A percentile compares a stretch with the other conserved stretches of the same genome.
phyloP scores from a whole-genome alignment of 768 basidiomycete species.

The Gloeostereum incarnatum region DNA sequence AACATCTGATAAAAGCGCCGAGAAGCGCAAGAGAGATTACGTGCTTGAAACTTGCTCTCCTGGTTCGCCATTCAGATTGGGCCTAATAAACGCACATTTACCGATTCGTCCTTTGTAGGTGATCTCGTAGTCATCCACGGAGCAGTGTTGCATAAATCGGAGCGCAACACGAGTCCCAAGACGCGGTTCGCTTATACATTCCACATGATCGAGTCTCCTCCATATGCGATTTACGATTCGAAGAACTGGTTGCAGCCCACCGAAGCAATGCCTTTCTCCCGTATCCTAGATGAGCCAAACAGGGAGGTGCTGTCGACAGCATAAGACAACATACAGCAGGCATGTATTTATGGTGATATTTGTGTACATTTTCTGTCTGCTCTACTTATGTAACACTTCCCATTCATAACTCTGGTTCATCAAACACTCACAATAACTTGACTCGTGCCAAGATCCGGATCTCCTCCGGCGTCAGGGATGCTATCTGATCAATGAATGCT shows the following conservation, averaged over 20 bases:
- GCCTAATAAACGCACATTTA: too few relatives aligned
- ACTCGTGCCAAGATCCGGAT: too few relatives aligned
- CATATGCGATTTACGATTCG: constrained; percentile 66
- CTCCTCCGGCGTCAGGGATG: constrained; percentile 22
- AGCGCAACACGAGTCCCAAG: constrained; percentile 69
- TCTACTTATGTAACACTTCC: too few relatives aligned
- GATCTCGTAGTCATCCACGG: constrained; percentile 95
- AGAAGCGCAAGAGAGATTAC: constrained; percentile 35
- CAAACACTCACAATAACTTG: too few relatives aligned
- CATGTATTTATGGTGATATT: too few relatives aligned
- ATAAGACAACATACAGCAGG: too few relatives aligned
- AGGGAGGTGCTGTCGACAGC: too few relatives aligned
- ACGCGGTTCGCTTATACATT: constrained; percentile 95
- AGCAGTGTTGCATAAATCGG: constrained; percentile 84
- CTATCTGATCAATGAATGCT: constrained; percentile 53
- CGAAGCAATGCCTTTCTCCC: constrained; percentile 69
- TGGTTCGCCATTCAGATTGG: constrained; percentile 43
- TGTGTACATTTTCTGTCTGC: too few relatives aligned
- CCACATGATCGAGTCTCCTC: constrained; percentile 82
- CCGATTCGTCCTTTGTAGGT: constrained; percentile 37
- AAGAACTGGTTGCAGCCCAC: constrained; percentile 98
- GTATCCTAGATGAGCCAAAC: constrained; percentile 26
- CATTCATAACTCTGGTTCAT: too few relatives aligned
- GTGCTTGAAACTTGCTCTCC: constrained; percentile 65
- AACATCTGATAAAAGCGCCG: constrained; percentile 20